Evolutionary conservation across 1,139 yeast species (phyloP).

Genomic region (Petasospora rhodanensis): DNA sequence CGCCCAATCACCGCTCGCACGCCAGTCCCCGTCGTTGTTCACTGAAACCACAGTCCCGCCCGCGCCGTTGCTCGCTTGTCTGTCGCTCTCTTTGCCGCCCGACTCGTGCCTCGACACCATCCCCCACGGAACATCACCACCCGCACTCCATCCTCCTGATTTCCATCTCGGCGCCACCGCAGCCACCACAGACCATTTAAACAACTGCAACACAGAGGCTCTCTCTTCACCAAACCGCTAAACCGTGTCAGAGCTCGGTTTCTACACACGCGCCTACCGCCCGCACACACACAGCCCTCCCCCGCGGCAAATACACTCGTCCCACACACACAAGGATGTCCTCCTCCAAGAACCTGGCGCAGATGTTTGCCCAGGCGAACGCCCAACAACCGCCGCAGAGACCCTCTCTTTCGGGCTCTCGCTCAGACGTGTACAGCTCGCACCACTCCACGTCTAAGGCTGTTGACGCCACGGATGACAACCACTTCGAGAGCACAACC

Average conservation of each 20-base stretch:
- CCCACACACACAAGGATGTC: slow-evolving; percentile 14
- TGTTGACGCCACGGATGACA: slow-evolving; percentile 68
- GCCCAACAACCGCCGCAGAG: slow-evolving; percentile 7
- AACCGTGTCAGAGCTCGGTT: too few species aligned
- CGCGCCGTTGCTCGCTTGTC: neutral
- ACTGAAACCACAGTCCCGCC: too few species aligned
- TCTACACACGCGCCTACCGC: too few species aligned
- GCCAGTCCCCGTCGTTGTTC: too few species aligned
- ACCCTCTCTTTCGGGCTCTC: slow-evolving; percentile 7
- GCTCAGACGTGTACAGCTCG: slow-evolving; percentile 25
- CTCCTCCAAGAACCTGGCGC: slow-evolving; percentile 22
- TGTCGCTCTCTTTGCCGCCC: neutral
- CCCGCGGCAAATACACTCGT: too few species aligned
- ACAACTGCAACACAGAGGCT: too few species aligned
- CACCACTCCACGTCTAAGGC: slow-evolving; percentile 42
- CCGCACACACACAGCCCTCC: too few species aligned
- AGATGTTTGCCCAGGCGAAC: slow-evolving; percentile 19
- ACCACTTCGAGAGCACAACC: slow-evolving; percentile 66
- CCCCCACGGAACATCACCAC: slow-evolving; percentile 14
- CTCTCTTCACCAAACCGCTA: too few species aligned
- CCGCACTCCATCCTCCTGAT: slow-evolving; percentile 4
- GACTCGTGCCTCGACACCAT: neutral
- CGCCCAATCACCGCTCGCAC: too few species aligned
- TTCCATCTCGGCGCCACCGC: too few species aligned
- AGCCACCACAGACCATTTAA: too few species aligned